These are phyloP conservation scores for Brassica incana DNA, from an alignment of 345 rosid species.

Conservation along the genomic window DNA sequence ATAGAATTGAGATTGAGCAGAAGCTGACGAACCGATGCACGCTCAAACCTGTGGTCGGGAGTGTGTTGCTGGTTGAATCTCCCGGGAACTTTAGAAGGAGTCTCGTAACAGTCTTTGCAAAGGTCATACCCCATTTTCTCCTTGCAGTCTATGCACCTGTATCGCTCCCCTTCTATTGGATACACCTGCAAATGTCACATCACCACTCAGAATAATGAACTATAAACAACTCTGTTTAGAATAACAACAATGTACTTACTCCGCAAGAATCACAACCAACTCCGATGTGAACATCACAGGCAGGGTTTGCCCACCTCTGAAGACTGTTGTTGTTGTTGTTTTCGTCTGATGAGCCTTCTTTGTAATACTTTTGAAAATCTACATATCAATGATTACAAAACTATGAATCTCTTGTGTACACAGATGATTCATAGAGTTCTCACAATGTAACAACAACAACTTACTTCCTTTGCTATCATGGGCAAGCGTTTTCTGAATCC, in stretches of 20 bases:
- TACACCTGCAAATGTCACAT: conserved; percentile 48
- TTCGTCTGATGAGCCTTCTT: conserved; percentile 18
- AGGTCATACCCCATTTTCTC: conserved; percentile 78
- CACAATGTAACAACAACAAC: conserved; percentile 21
- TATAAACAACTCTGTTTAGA: not conserved
- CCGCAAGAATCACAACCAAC: conserved; percentile 84
- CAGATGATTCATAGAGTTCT: not conserved
- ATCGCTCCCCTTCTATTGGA: conserved; percentile 77
- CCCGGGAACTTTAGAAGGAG: conserved; percentile 61
- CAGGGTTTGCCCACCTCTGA: conserved; percentile 35
- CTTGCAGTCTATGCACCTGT: conserved; percentile 64
- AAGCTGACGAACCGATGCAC: not conserved
- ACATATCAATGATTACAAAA: conserved; percentile 18
- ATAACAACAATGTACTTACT: conserved; percentile 27
- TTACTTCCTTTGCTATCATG: conserved; percentile 36
- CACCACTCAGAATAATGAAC: not conserved
- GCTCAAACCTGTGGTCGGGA: conserved; percentile 66
- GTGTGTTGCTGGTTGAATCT: conserved; percentile 92
- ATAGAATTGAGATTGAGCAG: not conserved
- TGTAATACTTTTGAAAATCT: conserved; percentile 43
- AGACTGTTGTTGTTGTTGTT: conserved; percentile 5
- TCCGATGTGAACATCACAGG: conserved; percentile 35
- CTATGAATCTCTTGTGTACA: not conserved
- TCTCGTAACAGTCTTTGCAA: conserved; percentile 73
- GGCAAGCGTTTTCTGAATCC: conserved; percentile 36